These are phyloP conservation scores for Geotrichum bryndzae DNA, from an alignment of 1,139 yeast genomes.

Conservation along the genomic window DNA sequence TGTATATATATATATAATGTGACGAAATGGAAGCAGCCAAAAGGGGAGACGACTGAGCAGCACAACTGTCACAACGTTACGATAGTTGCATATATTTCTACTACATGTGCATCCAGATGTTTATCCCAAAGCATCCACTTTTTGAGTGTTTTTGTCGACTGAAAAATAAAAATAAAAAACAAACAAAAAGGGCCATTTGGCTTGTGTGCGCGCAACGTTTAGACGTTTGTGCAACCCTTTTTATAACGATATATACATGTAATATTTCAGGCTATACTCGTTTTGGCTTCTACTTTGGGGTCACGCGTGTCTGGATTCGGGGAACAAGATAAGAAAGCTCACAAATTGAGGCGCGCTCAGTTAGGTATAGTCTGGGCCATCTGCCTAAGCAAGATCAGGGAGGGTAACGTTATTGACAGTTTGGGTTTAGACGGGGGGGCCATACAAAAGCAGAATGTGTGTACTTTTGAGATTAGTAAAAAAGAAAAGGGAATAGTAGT, in stretches of 20 bases:
- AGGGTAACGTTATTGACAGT: background rate
- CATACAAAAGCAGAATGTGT: too few species aligned
- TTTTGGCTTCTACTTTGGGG: background rate
- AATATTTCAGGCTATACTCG: background rate
- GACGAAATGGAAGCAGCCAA: too few species aligned
- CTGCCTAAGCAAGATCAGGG: background rate
- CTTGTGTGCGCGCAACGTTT: background rate
- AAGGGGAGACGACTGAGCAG: too few species aligned
- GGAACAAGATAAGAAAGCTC: background rate
- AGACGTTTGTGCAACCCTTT: background rate
- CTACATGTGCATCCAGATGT: too few species aligned
- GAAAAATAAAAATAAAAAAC: background rate
- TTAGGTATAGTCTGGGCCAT: background rate
- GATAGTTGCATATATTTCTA: too few species aligned
- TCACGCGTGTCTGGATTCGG: background rate
- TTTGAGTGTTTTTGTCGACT: background rate
- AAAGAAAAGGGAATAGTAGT: background rate
- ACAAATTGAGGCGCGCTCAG: background rate
- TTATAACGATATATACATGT: background rate
- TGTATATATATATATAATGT: too few species aligned
- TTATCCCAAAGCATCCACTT: background rate
- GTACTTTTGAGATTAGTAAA: background rate
- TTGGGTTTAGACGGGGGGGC: background rate
- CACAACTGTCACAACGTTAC: too few species aligned
- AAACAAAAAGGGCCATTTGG: too few species aligned